These are phyloP conservation scores for Penicillium simplicissimum DNA, from an alignment of 495 filamentous ascomycete genomes.

Conservation along the genomic window DNA sequence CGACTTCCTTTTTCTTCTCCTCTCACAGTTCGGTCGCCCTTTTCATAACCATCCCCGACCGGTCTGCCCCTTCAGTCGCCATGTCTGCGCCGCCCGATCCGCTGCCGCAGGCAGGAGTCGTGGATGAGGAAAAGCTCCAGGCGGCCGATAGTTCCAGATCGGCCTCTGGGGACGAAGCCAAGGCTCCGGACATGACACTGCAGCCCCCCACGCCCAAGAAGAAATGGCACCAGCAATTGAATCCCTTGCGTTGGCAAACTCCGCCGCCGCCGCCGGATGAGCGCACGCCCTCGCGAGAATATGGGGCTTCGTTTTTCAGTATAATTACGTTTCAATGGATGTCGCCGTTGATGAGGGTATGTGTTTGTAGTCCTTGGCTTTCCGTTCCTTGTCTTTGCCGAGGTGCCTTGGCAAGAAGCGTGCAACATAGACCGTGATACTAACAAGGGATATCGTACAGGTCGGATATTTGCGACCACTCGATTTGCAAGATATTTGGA, in stretches of 20 bases:
- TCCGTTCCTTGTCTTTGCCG: not conserved
- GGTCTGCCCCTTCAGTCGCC: not conserved
- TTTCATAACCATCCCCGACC: not conserved
- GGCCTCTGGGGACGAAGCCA: slow-evolving; percentile 23
- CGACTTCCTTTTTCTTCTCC: not conserved
- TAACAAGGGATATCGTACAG: slow-evolving; percentile 10
- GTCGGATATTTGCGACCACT: slow-evolving; percentile 80
- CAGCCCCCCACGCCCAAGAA: slow-evolving; percentile 26
- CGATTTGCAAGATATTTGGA: slow-evolving; percentile 83
- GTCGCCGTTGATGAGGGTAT: slow-evolving; percentile 55
- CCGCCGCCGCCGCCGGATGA: slow-evolving; percentile 56
- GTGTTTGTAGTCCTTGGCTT: not conserved
- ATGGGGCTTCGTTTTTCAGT: slow-evolving; percentile 56
- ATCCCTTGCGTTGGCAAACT: slow-evolving; percentile 54
- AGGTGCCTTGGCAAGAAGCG: not conserved
- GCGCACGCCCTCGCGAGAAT: slow-evolving; percentile 50
- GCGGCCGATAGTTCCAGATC: slow-evolving; percentile 19
- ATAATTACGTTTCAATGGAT: slow-evolving; percentile 62
- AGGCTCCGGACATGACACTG: slow-evolving; percentile 15
- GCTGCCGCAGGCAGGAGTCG: slow-evolving; percentile 19
- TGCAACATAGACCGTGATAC: not conserved
- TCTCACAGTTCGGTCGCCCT: not conserved
- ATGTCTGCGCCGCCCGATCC: slow-evolving; percentile 27
- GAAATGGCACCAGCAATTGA: slow-evolving; percentile 55
- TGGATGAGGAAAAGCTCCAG: slow-evolving; percentile 18